Conservation (phyloP, 1,284 basidiomycete species). For the Ustilago esculenta region DNA sequence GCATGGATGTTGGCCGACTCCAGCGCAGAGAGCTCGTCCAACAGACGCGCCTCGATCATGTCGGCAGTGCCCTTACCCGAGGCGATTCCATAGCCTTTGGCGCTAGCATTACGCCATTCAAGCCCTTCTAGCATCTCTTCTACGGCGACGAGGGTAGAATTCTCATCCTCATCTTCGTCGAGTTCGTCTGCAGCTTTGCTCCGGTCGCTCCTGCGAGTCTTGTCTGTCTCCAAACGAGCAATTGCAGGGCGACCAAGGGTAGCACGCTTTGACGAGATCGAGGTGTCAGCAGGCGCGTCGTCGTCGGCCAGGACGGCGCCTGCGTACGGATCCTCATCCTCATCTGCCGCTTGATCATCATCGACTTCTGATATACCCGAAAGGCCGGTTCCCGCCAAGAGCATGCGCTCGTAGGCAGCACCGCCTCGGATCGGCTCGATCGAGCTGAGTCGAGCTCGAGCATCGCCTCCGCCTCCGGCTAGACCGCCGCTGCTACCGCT, state of each 20-base stretch:
- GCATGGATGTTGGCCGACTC: conserved; percentile 87
- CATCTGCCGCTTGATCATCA: conserved; percentile 47
- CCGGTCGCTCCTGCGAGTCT: conserved; percentile 2
- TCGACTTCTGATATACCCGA: conserved; percentile 50
- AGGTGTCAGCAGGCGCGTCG: conserved; percentile 13
- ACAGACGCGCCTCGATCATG: conserved; percentile 62
- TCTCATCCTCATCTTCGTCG: conserved; percentile 56
- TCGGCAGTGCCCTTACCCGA: conserved; percentile 61
- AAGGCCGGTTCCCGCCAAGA: conserved; percentile 56
- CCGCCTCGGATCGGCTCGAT: conserved; percentile 60
- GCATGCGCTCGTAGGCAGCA: conserved; percentile 61
- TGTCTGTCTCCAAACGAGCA: conserved; percentile 30
- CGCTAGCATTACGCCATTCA: conserved; percentile 75
- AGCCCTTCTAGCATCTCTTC: conserved; percentile 99
- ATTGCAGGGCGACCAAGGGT: conserved; percentile 35
- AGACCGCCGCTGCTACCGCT: conserved; percentile 24
- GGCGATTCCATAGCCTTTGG: conserved; percentile 16
- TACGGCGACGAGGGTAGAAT: conserved; percentile 69
- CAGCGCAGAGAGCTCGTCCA: conserved; percentile 63
- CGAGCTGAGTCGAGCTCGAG: conserved; percentile 56
- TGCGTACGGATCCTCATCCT: conserved; percentile 50
- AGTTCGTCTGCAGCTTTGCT: neutral
- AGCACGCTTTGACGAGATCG: conserved; percentile 29
- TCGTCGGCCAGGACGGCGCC: conserved; percentile 42
- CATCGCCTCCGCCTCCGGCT: conserved; percentile 39